phyloP scores from a whole-genome alignment of 768 basidiomycete genomes.

The Boletus reticulatus region DNA sequence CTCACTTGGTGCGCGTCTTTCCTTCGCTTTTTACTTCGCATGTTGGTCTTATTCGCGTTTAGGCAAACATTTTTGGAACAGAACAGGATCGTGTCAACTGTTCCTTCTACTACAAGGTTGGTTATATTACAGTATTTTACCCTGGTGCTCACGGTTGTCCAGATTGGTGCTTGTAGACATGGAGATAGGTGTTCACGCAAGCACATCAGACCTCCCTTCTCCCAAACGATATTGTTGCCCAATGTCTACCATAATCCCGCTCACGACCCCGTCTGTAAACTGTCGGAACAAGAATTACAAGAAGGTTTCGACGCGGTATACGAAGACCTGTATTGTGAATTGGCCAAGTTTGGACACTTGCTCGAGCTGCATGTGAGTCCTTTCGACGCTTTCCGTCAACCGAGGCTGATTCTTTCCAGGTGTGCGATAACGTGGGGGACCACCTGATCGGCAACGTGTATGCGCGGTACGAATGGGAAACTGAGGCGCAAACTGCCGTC shows the following conservation, averaged over 20 bases:
- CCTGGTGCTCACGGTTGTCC: conserved; percentile 5
- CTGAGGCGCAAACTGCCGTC: conserved; percentile 91
- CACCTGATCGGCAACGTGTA: conserved; percentile 98
- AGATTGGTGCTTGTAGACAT: conserved; percentile 99
- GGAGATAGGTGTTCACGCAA: conserved; percentile 98
- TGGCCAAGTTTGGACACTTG: conserved; percentile 93
- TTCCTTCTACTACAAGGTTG: conserved; percentile 96
- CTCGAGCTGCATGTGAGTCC: conserved; percentile 86
- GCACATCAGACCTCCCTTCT: conserved; percentile 97
- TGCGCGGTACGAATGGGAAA: conserved; percentile 98
- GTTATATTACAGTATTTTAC: conserved; percentile 17
- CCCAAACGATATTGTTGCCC: conserved; percentile 92
- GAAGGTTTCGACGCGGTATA: conserved; percentile 94
- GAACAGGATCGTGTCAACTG: conserved; percentile 97
- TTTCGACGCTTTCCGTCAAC: not conserved
- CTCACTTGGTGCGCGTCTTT: conserved; percentile 61
- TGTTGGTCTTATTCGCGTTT: conserved; percentile 2
- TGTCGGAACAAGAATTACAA: conserved; percentile 84
- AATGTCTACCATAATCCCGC: conserved; percentile 99
- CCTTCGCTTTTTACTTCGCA: not conserved
- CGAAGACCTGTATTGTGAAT: conserved; percentile 92
- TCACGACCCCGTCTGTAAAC: conserved; percentile 86
- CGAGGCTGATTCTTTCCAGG: conserved; percentile 38
- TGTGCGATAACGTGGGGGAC: conserved; percentile 99
- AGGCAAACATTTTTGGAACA: conserved; percentile 96